Evolutionary conservation across 73 alveolate species (phyloP).

Genomic region (Effrenium voratum): DNA sequence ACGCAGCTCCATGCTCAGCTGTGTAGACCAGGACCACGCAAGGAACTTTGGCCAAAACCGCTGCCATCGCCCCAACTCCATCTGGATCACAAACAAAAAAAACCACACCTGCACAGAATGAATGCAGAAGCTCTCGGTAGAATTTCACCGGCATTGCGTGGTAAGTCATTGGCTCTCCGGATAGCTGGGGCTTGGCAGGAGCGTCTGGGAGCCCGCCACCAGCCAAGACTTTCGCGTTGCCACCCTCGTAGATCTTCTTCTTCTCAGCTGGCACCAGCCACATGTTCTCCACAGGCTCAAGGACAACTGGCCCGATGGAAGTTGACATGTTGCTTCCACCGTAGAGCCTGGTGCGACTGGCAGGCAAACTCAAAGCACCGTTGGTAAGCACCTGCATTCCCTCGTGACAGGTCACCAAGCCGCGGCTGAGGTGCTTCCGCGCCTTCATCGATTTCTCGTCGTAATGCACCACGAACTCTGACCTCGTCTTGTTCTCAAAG

Average conservation of each 20-base stretch:
- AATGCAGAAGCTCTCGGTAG: background rate
- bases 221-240: slow-evolving; percentile 17
- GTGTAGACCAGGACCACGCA: slow-evolving; percentile 6
- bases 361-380: background rate
- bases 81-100: background rate
- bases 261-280: slow-evolving; percentile 23
- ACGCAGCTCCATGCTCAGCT: slow-evolving; percentile 13
- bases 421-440: background rate
- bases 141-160: background rate
- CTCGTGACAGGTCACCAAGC: background rate
- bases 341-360: background rate
- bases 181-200: background rate
- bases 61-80: slow-evolving; percentile 10
- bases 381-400: background rate
- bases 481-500: background rate
- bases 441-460: background rate
- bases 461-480: background rate
- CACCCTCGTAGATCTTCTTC: background rate
- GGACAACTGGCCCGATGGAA: slow-evolving; percentile 20
- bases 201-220: slow-evolving; percentile 30
- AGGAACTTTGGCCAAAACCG: background rate
- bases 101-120: slow-evolving; percentile 15
- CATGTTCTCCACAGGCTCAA: background rate
- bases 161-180: background rate
- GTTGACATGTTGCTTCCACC: background rate